phyloP scores from a whole-genome alignment of 2,329 filamentous ascomycete species.

The Mariannaea elegans region DNA sequence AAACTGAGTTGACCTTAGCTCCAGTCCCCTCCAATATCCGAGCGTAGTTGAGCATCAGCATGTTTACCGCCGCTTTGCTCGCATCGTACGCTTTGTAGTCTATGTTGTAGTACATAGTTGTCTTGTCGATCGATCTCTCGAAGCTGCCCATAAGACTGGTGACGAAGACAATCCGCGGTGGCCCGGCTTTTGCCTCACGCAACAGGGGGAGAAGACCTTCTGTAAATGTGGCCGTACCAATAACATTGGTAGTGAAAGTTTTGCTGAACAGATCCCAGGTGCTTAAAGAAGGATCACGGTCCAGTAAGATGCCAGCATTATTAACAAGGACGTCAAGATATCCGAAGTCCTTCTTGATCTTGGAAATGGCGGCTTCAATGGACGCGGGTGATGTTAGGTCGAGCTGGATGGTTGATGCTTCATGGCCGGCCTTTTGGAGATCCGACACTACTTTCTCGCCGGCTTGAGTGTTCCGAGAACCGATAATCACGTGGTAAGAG shows the following conservation, averaged over 20 bases:
- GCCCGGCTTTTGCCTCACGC: constrained; percentile 24
- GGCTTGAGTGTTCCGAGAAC: constrained; percentile 35
- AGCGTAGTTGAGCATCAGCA: constrained; percentile 45
- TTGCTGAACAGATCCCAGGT: constrained; percentile 46
- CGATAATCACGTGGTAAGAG: constrained; percentile 42
- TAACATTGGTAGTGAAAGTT: constrained; percentile 49
- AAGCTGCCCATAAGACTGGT: constrained; percentile 47
- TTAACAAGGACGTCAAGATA: constrained; percentile 45
- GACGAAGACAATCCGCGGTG: constrained; percentile 49
- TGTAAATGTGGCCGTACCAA: constrained; percentile 40
- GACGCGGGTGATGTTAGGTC: constrained; percentile 39
- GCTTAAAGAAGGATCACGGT: constrained; percentile 19
- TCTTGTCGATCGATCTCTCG: constrained; percentile 35
- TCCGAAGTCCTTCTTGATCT: constrained; percentile 31
- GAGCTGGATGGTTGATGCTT: constrained; percentile 36
- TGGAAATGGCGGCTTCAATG: constrained; percentile 31
- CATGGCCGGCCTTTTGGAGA: constrained; percentile 29
- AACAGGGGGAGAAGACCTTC: constrained; percentile 43
- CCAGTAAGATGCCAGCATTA: constrained; percentile 43
- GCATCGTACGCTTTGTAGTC: constrained; percentile 46
- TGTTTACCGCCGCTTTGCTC: constrained; percentile 53
- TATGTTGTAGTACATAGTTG: constrained; percentile 32
- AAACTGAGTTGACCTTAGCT: constrained; percentile 45
- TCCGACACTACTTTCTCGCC: constrained; percentile 33
- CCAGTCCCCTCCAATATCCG: constrained; percentile 40